phyloP scores from a whole-genome alignment of 257 asterid genomes.

The Gentiana straminea region DNA sequence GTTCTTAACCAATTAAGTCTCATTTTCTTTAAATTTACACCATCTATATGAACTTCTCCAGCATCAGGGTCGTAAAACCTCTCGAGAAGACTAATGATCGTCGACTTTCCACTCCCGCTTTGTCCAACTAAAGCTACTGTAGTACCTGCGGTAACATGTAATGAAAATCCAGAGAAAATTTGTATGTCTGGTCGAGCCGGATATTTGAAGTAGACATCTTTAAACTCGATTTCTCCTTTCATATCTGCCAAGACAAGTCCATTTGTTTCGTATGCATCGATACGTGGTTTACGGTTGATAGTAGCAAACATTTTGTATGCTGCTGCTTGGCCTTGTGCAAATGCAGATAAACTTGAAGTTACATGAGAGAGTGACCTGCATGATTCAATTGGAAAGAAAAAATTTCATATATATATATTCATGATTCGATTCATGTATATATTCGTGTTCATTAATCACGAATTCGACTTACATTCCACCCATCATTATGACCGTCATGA shows the following conservation, averaged over 20 bases:
- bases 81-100: conserved; percentile 51
- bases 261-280: conserved; percentile 33
- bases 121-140: conserved; percentile 73
- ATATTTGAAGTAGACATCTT: conserved; percentile 49
- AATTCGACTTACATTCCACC: conserved; percentile 49
- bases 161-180: conserved; percentile 48
- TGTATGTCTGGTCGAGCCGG: conserved; percentile 72
- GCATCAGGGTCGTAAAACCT: conserved; percentile 68
- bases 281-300: conserved; percentile 36
- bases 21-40: conserved; percentile 32
- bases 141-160: conserved; percentile 37
- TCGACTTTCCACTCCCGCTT: conserved; percentile 85
- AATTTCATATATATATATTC: background rate
- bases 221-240: conserved; percentile 54
- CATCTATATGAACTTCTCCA: conserved; percentile 52
- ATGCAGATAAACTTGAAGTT: conserved; percentile 43
- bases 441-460: background rate
- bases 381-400: too few species aligned
- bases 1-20: conserved; percentile 47
- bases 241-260: conserved; percentile 42
- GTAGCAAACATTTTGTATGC: conserved; percentile 55
- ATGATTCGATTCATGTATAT: background rate
- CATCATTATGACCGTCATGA: conserved; percentile 44
- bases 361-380: conserved; percentile 57
- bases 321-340: conserved; percentile 61